These are phyloP conservation scores for Coemansia umbellata DNA, from an alignment of 192 early-diverging fungal genomes.

Conservation along the genomic window DNA sequence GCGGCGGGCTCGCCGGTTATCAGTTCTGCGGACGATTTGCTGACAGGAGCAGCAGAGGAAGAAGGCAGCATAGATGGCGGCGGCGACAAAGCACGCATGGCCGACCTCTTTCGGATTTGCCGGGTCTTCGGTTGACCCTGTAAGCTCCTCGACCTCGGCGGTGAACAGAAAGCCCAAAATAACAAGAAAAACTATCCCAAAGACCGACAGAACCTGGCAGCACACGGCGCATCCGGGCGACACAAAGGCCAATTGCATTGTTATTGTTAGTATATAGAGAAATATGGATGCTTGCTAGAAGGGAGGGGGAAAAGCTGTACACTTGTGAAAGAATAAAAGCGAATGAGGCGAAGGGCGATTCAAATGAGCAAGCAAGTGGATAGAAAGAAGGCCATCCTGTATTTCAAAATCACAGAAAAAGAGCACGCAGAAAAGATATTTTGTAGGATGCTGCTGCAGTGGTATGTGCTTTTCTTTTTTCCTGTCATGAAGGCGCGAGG, in stretches of 20 bases:
- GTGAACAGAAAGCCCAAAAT: slow-evolving; percentile 49
- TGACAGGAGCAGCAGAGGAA: slow-evolving; percentile 53
- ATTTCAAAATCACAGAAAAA: too few relatives aligned
- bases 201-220: slow-evolving; percentile 49
- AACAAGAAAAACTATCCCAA: slow-evolving; percentile 50
- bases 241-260: slow-evolving; percentile 50
- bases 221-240: slow-evolving; percentile 51
- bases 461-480: too few relatives aligned
- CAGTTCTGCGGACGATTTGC: slow-evolving; percentile 32
- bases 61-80: slow-evolving; percentile 46
- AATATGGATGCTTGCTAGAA: too few relatives aligned
- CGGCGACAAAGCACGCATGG: slow-evolving; percentile 47
- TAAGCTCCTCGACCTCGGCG: slow-evolving; percentile 48
- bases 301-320: too few relatives aligned
- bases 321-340: too few relatives aligned
- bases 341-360: too few relatives aligned
- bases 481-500: too few relatives aligned
- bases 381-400: too few relatives aligned
- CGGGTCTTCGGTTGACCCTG: slow-evolving; percentile 48
- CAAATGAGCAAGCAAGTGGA: too few relatives aligned
- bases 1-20: slow-evolving; percentile 40
- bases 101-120: slow-evolving; percentile 51
- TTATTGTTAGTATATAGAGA: background rate
- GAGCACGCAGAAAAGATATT: too few relatives aligned
- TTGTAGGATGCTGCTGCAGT: too few relatives aligned